These are phyloP conservation scores for Uncinocarpus reesii DNA, from an alignment of 2,329 filamentous ascomycete species.

Conservation along the genomic window DNA sequence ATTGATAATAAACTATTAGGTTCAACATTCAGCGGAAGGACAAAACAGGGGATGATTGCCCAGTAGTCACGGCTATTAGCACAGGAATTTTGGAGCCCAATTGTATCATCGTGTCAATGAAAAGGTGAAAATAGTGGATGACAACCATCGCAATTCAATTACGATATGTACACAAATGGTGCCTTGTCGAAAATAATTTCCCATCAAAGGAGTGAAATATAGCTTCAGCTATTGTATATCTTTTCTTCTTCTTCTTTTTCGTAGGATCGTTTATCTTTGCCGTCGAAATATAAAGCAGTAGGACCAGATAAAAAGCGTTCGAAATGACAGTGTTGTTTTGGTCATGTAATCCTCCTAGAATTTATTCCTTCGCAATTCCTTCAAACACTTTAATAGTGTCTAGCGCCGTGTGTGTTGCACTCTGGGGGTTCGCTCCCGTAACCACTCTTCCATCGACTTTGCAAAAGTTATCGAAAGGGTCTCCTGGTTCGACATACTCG, in stretches of 20 bases:
- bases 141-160: not conserved
- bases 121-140: too few species aligned
- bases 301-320: not conserved
- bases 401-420: conserved; percentile 31
- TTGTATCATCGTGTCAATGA: too few species aligned
- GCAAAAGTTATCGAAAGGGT: conserved; percentile 17
- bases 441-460: conserved; percentile 24
- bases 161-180: not conserved
- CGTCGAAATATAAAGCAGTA: not conserved
- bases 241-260: too few species aligned
- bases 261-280: too few species aligned
- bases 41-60: too few species aligned
- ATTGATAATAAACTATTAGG: too few species aligned
- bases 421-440: conserved; percentile 37
- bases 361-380: conserved; percentile 16
- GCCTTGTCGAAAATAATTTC: too few species aligned
- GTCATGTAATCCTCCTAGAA: not conserved
- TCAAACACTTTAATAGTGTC: conserved; percentile 34
- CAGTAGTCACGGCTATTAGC: too few species aligned
- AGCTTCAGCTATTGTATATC: too few species aligned
- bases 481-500: conserved; percentile 13
- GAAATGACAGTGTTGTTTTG: not conserved
- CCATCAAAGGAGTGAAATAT: too few species aligned
- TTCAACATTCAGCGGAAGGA: too few species aligned
- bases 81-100: too few species aligned